Percentiles rank a stretch among this genome's conserved stretches.
Conservation (phyloP, 2,329 filamentous ascomycete species). For the Dendrostoma leiphaemia region DNA sequence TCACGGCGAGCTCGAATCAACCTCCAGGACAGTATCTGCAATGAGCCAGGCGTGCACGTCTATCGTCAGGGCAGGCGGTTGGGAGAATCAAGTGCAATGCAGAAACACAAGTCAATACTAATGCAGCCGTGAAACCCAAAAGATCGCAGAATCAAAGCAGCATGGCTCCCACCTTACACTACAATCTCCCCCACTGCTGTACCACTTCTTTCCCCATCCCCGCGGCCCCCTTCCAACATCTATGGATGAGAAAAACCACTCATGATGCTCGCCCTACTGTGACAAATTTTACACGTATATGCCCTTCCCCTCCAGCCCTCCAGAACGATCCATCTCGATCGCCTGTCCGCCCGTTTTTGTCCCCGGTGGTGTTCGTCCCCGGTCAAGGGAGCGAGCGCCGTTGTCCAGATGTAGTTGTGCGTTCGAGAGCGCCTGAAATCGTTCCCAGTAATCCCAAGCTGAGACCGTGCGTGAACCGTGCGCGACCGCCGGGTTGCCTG, state of each 20-base stretch:
- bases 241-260: slow-evolving; percentile 41
- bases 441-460: slow-evolving; percentile 4
- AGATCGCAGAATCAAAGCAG: slow-evolving; percentile 23
- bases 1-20: neutral
- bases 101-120: slow-evolving; percentile 1
- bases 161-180: slow-evolving; percentile 35
- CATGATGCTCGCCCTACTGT: slow-evolving; percentile 39
- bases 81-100: neutral
- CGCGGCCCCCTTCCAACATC: slow-evolving; percentile 31
- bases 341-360: slow-evolving; percentile 22
- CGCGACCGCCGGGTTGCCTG: slow-evolving; percentile 24
- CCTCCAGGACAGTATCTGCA: neutral
- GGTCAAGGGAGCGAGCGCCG: neutral
- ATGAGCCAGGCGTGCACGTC: neutral
- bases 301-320: too few relatives aligned
- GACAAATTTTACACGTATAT: slow-evolving; percentile 52
- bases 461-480: slow-evolving; percentile 22
- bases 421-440: neutral
- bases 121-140: slow-evolving; percentile 18
- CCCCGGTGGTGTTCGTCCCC: slow-evolving; percentile 7
- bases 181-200: slow-evolving; percentile 35
- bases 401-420: slow-evolving; percentile 13
- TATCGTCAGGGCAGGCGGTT: neutral
- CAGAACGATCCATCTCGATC: slow-evolving; percentile 4
- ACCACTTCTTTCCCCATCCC: slow-evolving; percentile 22